Base-by-base conservation (phyloP, 139 green algal species). In the Chlorella sp. region DNA sequence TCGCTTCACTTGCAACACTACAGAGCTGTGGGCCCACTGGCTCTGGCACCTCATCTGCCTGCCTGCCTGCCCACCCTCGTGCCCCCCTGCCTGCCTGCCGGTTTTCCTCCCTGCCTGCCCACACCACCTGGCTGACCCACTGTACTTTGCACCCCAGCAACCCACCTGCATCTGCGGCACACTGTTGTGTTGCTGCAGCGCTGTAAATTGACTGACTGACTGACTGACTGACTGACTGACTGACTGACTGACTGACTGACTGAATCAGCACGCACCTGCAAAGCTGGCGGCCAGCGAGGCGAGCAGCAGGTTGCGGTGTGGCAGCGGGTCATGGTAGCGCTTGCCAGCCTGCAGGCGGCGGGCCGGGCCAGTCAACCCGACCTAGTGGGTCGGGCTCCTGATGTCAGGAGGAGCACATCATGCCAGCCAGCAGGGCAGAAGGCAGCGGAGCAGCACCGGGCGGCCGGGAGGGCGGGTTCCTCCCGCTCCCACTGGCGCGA, bases 281-380 rank as follows among this genome's bases (percentile, higher is more conserved):
- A 85, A 87, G 39, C 40, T 89, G 40, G 89, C 89, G 7, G 84
- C 89, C 64, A 91, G 68, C 9, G 76, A 87, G 21, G 89, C 60
- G 37, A 91, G 66, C 80, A 89, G 40, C 64, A 89, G 71, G 64
- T 91, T 91, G 81, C 89, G 81, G 60, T 84, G 64, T 15, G 82
- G 85, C 84, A 88, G 84, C 39, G 64, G 57, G 84, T 88, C 66
- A 30, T 80, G 84, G 66, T 88, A 66, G 3, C 84, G 84, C 24
- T 34, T 32, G 61, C 40, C 37, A 0, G 61, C 39, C 84, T 88
- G 84, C 84, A 80, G 73, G 73, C 2, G 36, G 36, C 53, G 12
- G 21, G 37, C 12, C 28, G 22, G 37, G n/a, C n/a, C n/a, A n/a
- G n/a, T n/a, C n/a, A n/a, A n/a, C n/a, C n/a, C n/a, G n/a, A n/a